Evolutionary conservation across 805 yeast genomes (phyloP), one percentile per base, ranked within the genome.

Genomic region (Spathaspora girioi): DNA sequence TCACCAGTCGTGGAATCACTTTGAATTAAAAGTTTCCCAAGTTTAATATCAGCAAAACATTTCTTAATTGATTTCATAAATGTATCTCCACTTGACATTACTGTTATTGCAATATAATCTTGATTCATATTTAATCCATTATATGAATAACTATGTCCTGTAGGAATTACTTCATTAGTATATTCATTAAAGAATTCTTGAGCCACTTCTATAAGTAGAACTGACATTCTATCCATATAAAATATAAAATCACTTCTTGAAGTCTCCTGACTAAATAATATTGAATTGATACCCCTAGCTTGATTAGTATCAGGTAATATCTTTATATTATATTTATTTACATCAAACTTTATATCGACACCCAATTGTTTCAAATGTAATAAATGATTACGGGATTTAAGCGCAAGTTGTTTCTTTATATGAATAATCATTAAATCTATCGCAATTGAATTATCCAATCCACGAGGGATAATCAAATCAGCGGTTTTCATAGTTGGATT

Each of bases 21-120:
- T 67, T 91, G 97, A 59, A 93, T 91, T 45, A 93, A 72, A 20
- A 93, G 65, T 62, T 92, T 89, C 0, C 99, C 98, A 35, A 90
- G 77, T 10, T 82, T 78, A 11, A 89, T 83, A 47, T 84, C 89
- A 1, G 97, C 93, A 23, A 90, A 75, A 0, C 92, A 81, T 56
- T 83, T 83, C 53, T 87, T 81, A 40, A 93, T 72, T 0, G 97
- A 86, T 29, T 79, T 80, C 81, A 88, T 84, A 61, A 92, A 92
- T 62, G 97, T 89, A 64, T 91, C 97, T 5, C 99, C 99, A 0
- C 97, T 91, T 56, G 97, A 78, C 29, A 92, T 85, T 42, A 92
- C 81, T 55, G 86, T 86, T 5, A 90, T 87, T 0, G 94, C 94
- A 27, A 87, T 73, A 9, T 87, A 71, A 11, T 78, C 76, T 52